Conservation (phyloP, 164 flowering plant species). For the Akebia trifoliata region DNA sequence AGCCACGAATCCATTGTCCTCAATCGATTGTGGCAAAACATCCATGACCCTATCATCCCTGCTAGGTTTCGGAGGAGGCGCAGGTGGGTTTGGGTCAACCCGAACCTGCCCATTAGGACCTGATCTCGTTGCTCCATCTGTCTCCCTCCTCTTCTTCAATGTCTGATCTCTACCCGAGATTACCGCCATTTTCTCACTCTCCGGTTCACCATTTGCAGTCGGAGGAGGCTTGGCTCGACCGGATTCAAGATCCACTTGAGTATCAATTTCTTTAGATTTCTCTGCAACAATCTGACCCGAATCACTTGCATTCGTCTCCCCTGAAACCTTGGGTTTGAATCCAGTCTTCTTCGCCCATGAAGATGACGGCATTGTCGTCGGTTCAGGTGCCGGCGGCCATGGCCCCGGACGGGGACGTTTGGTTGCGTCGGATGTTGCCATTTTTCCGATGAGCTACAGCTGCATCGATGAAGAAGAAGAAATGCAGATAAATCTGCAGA, state of each 20-base stretch:
- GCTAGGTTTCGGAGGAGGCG: conserved; percentile 12
- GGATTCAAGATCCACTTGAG: conserved; percentile 60
- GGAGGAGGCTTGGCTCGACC: conserved; percentile 37
- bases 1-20: conserved; percentile 53
- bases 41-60: conserved; percentile 43
- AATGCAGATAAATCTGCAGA: not conserved
- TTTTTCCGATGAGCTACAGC: conserved; percentile 17
- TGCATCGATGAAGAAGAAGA: too few species aligned
- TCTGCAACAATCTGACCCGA: conserved; percentile 51
- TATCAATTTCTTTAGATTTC: conserved; percentile 29
- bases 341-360: conserved; percentile 93
- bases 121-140: conserved; percentile 38
- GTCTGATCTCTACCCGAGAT: conserved; percentile 39
- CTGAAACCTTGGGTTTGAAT: conserved; percentile 80
- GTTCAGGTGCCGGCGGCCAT: conserved; percentile 43
- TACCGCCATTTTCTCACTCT: conserved; percentile 21
- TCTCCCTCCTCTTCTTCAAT: conserved; percentile 56
- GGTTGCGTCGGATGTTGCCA: conserved; percentile 65
- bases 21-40: conserved; percentile 49
- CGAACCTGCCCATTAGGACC: conserved; percentile 34
- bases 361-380: conserved; percentile 37
- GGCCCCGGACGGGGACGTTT: conserved; percentile 66
- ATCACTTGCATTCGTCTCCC: conserved; percentile 69
- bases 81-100: conserved; percentile 13
- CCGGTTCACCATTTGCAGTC: conserved; percentile 39